A percentile compares a stretch with the other conserved stretches of the same genome.
Conservation (phyloP, 768 basidiomycete species). For the Leccinum longicurvipes region DNA sequence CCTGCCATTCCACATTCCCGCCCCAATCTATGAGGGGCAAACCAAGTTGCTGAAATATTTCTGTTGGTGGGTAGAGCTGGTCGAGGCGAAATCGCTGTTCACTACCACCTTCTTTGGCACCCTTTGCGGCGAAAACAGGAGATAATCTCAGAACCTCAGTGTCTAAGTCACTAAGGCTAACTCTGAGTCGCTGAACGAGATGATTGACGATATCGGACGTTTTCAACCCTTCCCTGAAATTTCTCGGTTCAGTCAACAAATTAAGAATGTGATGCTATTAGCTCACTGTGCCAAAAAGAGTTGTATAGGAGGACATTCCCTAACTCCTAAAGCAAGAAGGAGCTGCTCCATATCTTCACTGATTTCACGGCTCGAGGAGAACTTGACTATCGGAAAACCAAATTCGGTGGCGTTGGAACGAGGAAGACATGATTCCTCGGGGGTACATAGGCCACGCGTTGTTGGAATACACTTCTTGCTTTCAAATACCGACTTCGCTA, state of each 20-base stretch:
- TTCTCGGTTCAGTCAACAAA: too few species aligned
- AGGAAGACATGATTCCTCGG: constrained; percentile 73
- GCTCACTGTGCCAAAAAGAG: not conserved
- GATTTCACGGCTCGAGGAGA: constrained; percentile 36
- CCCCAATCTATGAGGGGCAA: constrained; percentile 87
- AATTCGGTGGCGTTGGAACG: constrained; percentile 50
- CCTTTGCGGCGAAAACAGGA: too few species aligned
- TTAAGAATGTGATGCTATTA: constrained; percentile 55
- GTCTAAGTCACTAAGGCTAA: too few species aligned
- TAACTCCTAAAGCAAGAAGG: not conserved
- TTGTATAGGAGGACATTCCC: not conserved
- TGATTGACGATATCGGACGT: too few species aligned
- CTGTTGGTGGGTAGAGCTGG: constrained; percentile 83
- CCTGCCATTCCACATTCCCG: constrained; percentile 59
- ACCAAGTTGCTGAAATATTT: constrained; percentile 60
- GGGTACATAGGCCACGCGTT: constrained; percentile 58
- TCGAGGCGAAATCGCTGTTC: too few species aligned
- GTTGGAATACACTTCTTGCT: constrained; percentile 44
- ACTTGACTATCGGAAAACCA: not conserved
- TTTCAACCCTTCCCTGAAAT: too few species aligned
- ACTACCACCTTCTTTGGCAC: too few species aligned
- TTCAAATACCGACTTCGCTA: not conserved
- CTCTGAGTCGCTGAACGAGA: too few species aligned
- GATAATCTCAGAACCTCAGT: too few species aligned
- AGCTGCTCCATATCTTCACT: not conserved